Conservation (phyloP, 2,329 filamentous ascomycete genomes). For the Fusarium sp. region DNA sequence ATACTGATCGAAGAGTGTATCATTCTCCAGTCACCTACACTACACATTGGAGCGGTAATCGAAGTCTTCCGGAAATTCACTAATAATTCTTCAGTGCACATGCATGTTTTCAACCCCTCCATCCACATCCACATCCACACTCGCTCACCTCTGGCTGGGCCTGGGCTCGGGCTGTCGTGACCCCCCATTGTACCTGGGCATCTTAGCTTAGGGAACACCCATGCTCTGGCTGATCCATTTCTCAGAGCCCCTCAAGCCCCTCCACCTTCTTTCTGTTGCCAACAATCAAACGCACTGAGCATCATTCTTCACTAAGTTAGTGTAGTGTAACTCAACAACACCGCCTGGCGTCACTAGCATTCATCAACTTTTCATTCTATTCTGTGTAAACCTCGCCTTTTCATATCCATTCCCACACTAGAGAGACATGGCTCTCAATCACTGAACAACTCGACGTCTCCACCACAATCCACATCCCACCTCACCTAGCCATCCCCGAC, state of each 20-base stretch:
- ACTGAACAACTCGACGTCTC: conserved; percentile 30
- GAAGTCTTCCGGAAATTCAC: background rate
- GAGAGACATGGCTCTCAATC: conserved; percentile 34
- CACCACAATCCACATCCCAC: conserved; percentile 29
- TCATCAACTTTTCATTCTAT: background rate
- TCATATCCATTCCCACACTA: background rate
- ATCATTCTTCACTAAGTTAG: background rate
- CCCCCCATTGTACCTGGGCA: conserved; percentile 21
- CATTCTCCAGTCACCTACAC: background rate
- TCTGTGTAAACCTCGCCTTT: background rate
- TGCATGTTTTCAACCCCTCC: conserved; percentile 15
- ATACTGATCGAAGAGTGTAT: background rate
- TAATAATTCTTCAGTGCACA: background rate
- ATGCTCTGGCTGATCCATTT: conserved; percentile 21
- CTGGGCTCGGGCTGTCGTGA: background rate
- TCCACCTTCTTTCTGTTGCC: conserved; percentile 13
- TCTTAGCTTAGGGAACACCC: conserved; percentile 1
- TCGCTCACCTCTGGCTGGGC: background rate
- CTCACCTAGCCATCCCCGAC: conserved; percentile 15
- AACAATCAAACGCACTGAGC: conserved; percentile 22
- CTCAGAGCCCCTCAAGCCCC: conserved; percentile 31
- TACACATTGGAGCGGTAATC: background rate
- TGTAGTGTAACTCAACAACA: background rate
- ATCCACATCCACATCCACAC: background rate
- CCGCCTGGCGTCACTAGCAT: background rate